Percentiles rank a stretch among this genome's conserved stretches.
Conservation (phyloP, 306 rosid genomes). For the Luffa aegyptiaca region DNA sequence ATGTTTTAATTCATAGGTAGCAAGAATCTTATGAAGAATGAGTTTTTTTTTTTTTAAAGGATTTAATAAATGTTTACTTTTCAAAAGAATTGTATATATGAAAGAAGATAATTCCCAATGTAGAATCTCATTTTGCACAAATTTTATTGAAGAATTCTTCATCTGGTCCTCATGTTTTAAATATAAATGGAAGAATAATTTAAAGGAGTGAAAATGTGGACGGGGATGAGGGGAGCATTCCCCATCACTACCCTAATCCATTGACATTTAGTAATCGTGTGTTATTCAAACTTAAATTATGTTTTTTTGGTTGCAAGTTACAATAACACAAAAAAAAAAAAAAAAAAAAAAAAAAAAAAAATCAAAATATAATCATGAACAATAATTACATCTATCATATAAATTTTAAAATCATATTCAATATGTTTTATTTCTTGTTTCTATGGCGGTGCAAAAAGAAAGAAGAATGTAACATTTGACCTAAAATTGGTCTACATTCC, state of each 20-base stretch:
- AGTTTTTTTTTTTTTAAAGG: too few relatives aligned
- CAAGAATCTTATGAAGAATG: too few relatives aligned
- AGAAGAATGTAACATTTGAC: neutral
- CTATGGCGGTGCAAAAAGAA: neutral
- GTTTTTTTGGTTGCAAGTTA: neutral
- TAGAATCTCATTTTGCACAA: too few relatives aligned
- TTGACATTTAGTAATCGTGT: neutral
- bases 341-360: too few relatives aligned
- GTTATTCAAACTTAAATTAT: neutral
- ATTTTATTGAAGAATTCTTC: too few relatives aligned
- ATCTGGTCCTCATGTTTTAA: too few relatives aligned
- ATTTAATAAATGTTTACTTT: too few relatives aligned
- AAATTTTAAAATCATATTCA: neutral
- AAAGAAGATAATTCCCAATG: too few relatives aligned
- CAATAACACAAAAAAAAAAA: too few relatives aligned
- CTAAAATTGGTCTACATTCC: neutral
- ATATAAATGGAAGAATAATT: too few relatives aligned
- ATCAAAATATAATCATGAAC: neutral
- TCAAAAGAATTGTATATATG: too few relatives aligned
- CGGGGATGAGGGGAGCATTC: neutral
- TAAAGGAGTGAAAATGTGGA: neutral
- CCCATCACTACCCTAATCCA: neutral
- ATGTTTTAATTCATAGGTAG: too few relatives aligned
- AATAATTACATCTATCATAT: neutral
- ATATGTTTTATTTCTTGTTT: neutral